Conservation (phyloP, 805 yeast genomes). For the Kuraishia borneana region DNA sequence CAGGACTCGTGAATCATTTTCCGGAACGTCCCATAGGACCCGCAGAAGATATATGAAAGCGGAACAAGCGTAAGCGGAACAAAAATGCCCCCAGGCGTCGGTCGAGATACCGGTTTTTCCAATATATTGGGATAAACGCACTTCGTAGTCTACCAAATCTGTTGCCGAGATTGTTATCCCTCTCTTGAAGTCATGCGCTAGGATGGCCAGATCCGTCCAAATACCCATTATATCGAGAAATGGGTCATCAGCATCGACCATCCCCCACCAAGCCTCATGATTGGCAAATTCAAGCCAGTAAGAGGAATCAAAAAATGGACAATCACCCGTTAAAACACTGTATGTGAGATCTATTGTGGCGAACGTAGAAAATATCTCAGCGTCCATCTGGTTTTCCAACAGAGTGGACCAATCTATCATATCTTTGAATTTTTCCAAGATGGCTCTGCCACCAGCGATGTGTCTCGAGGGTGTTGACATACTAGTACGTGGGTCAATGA, state of each 20-base stretch:
- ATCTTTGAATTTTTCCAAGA: constrained; percentile 5
- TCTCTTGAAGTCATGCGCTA: constrained; percentile 4
- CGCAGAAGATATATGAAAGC: constrained; percentile 13
- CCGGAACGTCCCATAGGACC: constrained; percentile 5
- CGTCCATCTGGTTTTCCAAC: background rate
- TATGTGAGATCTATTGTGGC: constrained; percentile 16
- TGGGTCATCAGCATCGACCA: constrained; percentile 11
- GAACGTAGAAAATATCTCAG: constrained; percentile 14
- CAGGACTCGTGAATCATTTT: constrained; percentile 6
- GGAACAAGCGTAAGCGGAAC: constrained; percentile 11
- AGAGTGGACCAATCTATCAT: background rate
- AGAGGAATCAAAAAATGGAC: constrained; percentile 8
- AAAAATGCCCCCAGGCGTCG: constrained; percentile 9
- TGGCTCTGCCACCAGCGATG: constrained; percentile 14
- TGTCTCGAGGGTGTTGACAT: constrained; percentile 7
- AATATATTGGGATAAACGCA: background rate
- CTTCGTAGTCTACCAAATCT: background rate
- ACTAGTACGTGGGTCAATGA: constrained; percentile 9
- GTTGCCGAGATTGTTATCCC: background rate
- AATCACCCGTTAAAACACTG: constrained; percentile 11
- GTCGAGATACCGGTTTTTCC: background rate
- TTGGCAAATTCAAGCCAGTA: constrained; percentile 12
- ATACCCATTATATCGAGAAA: constrained; percentile 19
- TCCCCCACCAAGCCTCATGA: constrained; percentile 18
- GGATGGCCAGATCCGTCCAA: constrained; percentile 7